phyloP scores from a whole-genome alignment of 1,139 yeast species.

The Starmera stellimalicola region DNA sequence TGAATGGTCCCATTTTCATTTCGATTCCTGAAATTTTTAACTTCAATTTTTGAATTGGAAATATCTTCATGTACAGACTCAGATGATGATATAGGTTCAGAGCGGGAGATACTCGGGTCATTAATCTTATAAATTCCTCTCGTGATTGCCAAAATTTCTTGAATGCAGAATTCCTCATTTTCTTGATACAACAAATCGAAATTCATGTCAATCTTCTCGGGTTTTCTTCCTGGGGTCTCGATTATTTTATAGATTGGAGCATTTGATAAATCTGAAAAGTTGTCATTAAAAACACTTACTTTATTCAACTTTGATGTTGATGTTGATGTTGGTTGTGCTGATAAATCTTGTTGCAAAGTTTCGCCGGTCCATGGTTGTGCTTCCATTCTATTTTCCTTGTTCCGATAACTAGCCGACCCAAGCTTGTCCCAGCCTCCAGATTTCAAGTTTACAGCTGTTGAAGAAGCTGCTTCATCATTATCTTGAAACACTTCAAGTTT shows the following conservation, averaged over 20 bases:
- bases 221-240: constrained; percentile 47
- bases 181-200: constrained; percentile 45
- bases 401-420: constrained; percentile 41
- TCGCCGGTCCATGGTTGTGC: constrained; percentile 68
- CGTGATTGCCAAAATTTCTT: constrained; percentile 48
- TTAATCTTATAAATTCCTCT: constrained; percentile 27
- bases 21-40: too few species aligned
- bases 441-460: constrained; percentile 3
- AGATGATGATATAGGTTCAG: too few species aligned
- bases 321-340: constrained; percentile 1
- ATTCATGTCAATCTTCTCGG: constrained; percentile 58
- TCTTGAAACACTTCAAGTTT: constrained; percentile 16
- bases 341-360: constrained; percentile 31
- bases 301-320: constrained; percentile 17
- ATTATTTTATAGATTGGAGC: constrained; percentile 37
- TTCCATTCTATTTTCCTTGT: constrained; percentile 54
- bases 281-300: constrained; percentile 38
- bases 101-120: too few species aligned
- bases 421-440: constrained; percentile 38
- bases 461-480: constrained; percentile 6
- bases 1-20: too few species aligned
- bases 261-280: constrained; percentile 20
- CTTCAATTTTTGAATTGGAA: too few species aligned
- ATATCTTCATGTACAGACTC: too few species aligned
- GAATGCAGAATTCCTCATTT: constrained; percentile 48